Base-by-base conservation (phyloP, 495 filamentous ascomycete species). In the Parathielavia hyrcaniae region DNA sequence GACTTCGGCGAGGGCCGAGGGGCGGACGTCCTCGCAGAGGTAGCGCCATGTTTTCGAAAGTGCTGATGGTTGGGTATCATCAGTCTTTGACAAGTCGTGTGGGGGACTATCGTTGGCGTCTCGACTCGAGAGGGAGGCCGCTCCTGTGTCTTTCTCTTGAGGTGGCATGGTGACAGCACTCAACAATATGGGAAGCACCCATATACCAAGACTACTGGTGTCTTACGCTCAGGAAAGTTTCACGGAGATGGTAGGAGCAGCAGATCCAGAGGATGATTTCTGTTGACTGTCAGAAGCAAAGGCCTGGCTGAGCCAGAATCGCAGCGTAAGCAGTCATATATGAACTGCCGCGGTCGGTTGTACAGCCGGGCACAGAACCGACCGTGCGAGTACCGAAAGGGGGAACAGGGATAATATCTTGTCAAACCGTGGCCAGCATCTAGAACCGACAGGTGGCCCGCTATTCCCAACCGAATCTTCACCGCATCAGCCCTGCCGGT, bases 1-100 rank as follows among this genome's bases (percentile, higher is more conserved):
- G 14, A 75, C 30, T 43, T 79, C 76, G 17, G 65, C 70, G 57
- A 77, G 69, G 22, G 34, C 41, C 0, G 70, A 71, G 9, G 72
- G 59, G 16, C 68, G 59, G 41, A 79, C 61, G n/a, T 64, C 52
- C 36, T 70, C 68, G 30, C 68, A 64, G 59, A 78, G 66, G 44
- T 78, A 64, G 17, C 50, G 26, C 70, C 74, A 73, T 54, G 61
- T 49, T 49, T 60, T 70, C 0, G 68, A 68, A 19, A 44, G 19
- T 38, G 32, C 12, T 8, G 49, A 53, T 32, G 40, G 32, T 20
- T 32, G 55, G 16, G 23, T 14, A 4, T 36, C 26, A 30, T 30
- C 26, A 30, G 34, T 45, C 14, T 53, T 26, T 16, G 49, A 10
- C 10, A 2, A 13, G 13, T 38, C 22, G 30, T 44, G 32, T 0